Percentiles rank a stretch among this genome's conserved stretches.
These are phyloP conservation scores for Evernia prunastri DNA, from an alignment of 495 filamentous ascomycete species.

Conservation along the genomic window DNA sequence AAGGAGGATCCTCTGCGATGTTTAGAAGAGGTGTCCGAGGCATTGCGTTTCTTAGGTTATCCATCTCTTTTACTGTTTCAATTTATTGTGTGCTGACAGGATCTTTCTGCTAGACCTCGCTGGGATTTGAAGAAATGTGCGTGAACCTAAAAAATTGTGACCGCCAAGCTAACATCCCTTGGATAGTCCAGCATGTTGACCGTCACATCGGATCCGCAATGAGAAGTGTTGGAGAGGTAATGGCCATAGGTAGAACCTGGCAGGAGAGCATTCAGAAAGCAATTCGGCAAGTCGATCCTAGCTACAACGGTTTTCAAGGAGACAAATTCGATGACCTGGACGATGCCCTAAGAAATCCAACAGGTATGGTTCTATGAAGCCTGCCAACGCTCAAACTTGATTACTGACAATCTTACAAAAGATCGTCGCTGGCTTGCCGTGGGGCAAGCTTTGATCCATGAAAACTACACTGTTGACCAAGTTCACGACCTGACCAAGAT, in stretches of 20 bases:
- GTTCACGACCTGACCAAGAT: slow-evolving; percentile 95
- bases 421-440: slow-evolving; percentile 96
- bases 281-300: slow-evolving; percentile 90
- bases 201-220: slow-evolving; percentile 94
- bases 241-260: slow-evolving; percentile 97
- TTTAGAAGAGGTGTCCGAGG: neutral
- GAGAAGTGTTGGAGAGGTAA: slow-evolving; percentile 98
- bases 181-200: slow-evolving; percentile 79
- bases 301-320: slow-evolving; percentile 88
- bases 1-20: neutral
- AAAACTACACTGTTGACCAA: slow-evolving; percentile 84
- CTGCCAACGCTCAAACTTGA: neutral
- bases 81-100: neutral
- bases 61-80: neutral
- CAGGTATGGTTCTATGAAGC: slow-evolving; percentile 23
- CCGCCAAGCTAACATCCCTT: neutral
- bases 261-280: slow-evolving; percentile 99
- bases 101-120: slow-evolving; percentile 44
- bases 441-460: slow-evolving; percentile 95
- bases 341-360: slow-evolving; percentile 81
- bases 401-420: neutral
- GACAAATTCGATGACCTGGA: slow-evolving; percentile 91
- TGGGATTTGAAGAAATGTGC: slow-evolving; percentile 89
- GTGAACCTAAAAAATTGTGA: neutral
- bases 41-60: neutral